These are phyloP conservation scores for Colletotrichum orbiculare DNA, from an alignment of 2,329 filamentous ascomycete genomes.

Conservation along the genomic window DNA sequence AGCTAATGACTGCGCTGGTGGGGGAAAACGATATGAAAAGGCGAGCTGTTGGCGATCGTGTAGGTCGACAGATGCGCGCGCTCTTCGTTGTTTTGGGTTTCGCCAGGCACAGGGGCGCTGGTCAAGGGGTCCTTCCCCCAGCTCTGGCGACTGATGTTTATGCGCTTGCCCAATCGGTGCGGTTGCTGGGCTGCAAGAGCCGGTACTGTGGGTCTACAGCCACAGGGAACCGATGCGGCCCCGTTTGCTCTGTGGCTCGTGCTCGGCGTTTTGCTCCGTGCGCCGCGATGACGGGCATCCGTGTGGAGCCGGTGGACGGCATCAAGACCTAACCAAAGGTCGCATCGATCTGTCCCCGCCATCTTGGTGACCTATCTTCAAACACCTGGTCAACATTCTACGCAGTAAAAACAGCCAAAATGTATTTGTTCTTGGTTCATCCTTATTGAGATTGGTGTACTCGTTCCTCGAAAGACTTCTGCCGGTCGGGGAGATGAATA, in stretches of 20 bases:
- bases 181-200: slow-evolving; percentile 36
- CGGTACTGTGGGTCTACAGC: slow-evolving; percentile 10
- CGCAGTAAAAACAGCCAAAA: no score
- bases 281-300: slow-evolving; percentile 7
- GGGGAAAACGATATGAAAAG: slow-evolving; percentile 5
- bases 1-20: no score
- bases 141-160: slow-evolving; percentile 32
- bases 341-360: no score
- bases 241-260: slow-evolving; percentile 12
- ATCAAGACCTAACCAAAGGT: no score
- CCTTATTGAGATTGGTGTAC: not conserved
- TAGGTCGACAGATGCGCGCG: slow-evolving; percentile 14
- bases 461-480: slow-evolving; percentile 9
- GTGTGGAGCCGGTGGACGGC: no score
- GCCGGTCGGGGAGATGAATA: slow-evolving; percentile 26
- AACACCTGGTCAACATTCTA: no score
- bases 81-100: slow-evolving; percentile 27
- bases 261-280: slow-evolving; percentile 11
- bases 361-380: no score
- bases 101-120: slow-evolving; percentile 23
- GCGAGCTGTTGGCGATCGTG: not conserved
- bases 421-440: not conserved
- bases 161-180: slow-evolving; percentile 36
- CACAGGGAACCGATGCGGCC: not conserved
- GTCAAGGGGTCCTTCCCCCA: slow-evolving; percentile 27